Evolutionary conservation across 805 yeast genomes (phyloP).

Genomic region (Candida broadrunensis): DNA sequence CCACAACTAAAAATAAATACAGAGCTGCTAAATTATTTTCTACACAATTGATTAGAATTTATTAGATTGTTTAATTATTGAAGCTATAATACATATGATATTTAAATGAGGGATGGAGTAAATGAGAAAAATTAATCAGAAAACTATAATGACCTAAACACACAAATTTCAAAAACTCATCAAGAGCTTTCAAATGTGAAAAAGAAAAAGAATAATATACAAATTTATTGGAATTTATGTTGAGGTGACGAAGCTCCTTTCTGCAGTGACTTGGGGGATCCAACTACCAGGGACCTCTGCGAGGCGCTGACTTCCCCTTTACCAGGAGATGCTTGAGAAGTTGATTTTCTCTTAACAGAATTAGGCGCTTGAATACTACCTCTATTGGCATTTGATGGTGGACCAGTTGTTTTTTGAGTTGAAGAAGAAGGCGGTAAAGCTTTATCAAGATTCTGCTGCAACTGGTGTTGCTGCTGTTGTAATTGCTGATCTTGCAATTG

Average conservation of each 20-base stretch:
- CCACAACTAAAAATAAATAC: no score
- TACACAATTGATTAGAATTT: no score
- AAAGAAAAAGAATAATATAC: not conserved
- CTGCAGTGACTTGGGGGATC: not conserved
- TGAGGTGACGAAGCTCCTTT: not conserved
- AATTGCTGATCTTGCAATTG: conserved; percentile 6
- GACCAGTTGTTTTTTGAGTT: not conserved
- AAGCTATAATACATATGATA: not conserved
- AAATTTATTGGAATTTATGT: not conserved
- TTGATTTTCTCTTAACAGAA: not conserved
- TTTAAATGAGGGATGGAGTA: no score
- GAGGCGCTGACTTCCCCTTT: not conserved
- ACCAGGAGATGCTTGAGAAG: not conserved
- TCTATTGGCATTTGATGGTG: not conserved
- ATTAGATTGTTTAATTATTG: no score
- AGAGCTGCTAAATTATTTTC: no score
- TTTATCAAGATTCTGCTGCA: not conserved
- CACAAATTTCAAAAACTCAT: not conserved
- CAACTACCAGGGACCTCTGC: not conserved
- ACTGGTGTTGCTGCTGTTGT: conserved; percentile 2
- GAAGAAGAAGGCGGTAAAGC: not conserved
- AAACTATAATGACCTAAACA: not conserved
- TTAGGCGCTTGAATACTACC: not conserved
- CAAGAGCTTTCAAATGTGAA: not conserved
- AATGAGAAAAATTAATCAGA: not conserved